phyloP scores from a whole-genome alignment of 1,284 basidiomycete genomes.

The Ganoderma meredithae region DNA sequence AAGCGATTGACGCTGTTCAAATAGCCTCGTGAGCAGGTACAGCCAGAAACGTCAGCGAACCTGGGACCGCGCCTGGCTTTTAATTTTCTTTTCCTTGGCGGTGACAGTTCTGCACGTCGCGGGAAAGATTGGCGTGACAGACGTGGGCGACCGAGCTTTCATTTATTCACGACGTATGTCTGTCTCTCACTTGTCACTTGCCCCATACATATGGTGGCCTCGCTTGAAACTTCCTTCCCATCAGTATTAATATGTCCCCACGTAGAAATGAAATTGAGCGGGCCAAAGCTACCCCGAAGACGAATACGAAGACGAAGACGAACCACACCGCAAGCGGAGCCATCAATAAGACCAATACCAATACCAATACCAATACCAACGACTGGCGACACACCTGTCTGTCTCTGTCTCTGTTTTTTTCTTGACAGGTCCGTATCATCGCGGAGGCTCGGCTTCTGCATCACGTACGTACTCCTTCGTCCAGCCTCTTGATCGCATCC shows the following conservation, averaged over 20 bases:
- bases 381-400: neutral
- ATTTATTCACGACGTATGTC: neutral
- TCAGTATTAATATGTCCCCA: neutral
- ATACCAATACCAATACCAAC: neutral
- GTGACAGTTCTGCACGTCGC: neutral
- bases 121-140: conserved; percentile 8
- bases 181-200: neutral
- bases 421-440: neutral
- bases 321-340: neutral
- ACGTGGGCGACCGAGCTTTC: neutral
- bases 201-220: neutral
- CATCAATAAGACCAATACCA: neutral
- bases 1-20: neutral
- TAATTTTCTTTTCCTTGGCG: too few species aligned
- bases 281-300: neutral
- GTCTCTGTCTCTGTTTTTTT: neutral
- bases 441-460: neutral
- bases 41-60: neutral
- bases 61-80: neutral
- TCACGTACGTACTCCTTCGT: neutral
- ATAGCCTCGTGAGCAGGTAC: neutral
- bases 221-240: neutral
- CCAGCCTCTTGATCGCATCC: neutral
- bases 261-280: neutral
- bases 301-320: neutral